Percentiles rank a stretch among this genome's conserved stretches.
Conservation (phyloP, 768 basidiomycete species). For the Auriscalpium vulgare region DNA sequence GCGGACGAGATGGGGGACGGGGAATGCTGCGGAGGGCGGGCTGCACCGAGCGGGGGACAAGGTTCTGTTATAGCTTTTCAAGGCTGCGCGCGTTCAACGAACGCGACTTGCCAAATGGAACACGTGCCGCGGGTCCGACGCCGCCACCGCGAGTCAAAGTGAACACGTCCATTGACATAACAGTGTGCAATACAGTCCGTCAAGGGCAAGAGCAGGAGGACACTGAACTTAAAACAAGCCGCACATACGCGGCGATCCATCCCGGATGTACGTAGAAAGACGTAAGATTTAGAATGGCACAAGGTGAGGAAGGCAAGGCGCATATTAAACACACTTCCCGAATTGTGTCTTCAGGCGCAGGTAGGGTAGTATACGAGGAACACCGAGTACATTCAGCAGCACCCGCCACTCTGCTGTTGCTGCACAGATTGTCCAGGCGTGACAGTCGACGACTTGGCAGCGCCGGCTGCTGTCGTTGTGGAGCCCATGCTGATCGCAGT, state of each 20-base stretch:
- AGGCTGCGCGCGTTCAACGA: no score
- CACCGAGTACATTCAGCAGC: conserved; percentile 53
- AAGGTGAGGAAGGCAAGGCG: conserved; percentile 9
- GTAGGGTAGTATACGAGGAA: conserved; percentile 14
- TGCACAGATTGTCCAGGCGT: conserved; percentile 80
- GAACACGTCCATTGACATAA: background rate
- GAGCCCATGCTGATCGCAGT: conserved; percentile 67
- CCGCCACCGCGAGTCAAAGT: background rate
- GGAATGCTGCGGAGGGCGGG: no score
- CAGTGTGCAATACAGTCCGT: background rate
- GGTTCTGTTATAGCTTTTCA: no score
- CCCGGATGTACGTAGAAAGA: background rate
- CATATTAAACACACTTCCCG: conserved; percentile 14
- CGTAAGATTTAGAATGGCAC: conserved; percentile 7
- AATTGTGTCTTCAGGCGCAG: conserved; percentile 7
- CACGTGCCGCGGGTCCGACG: no score
- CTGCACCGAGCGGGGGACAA: no score
- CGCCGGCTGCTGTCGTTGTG: conserved; percentile 62
- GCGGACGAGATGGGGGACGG: no score
- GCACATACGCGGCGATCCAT: background rate
- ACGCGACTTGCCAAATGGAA: no score
- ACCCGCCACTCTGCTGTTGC: conserved; percentile 63
- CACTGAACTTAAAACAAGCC: background rate
- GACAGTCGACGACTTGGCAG: conserved; percentile 76
- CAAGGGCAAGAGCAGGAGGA: background rate